Percentiles rank a stretch among this genome's conserved stretches.
Evolutionary conservation across 2,329 filamentous ascomycete species (phyloP).

Genomic region (Colletotrichum coccodes): DNA sequence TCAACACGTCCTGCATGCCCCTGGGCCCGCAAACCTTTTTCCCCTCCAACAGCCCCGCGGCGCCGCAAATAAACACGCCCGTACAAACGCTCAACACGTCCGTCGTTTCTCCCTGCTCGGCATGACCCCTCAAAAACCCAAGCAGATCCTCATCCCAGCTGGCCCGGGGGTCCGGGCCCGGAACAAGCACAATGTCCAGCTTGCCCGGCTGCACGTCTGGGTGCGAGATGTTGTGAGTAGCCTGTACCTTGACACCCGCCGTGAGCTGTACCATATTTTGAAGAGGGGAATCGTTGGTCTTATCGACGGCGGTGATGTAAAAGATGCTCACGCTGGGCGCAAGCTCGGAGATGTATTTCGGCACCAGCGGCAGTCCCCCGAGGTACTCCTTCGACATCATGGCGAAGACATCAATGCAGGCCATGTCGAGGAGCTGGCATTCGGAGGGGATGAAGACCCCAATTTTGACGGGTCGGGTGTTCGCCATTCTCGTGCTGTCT

Average conservation of each 20-base stretch:
- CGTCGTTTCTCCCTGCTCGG: slow-evolving; percentile 43
- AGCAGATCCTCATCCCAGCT: slow-evolving; percentile 45
- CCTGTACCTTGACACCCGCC: slow-evolving; percentile 47
- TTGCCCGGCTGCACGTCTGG: slow-evolving; percentile 59
- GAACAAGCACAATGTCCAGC: slow-evolving; percentile 61
- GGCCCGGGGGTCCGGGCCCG: slow-evolving; percentile 56
- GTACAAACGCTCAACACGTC: slow-evolving; percentile 65
- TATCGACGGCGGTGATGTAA: slow-evolving; percentile 55
- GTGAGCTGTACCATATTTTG: slow-evolving; percentile 50
- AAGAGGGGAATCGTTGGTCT: slow-evolving; percentile 38
- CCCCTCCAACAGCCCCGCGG: slow-evolving; percentile 58
- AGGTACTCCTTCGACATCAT: slow-evolving; percentile 59
- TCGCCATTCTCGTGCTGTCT: slow-evolving; percentile 26
- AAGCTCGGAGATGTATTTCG: slow-evolving; percentile 47
- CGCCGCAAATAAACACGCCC: slow-evolving; percentile 58
- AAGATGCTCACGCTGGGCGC: slow-evolving; percentile 55
- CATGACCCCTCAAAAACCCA: slow-evolving; percentile 57
- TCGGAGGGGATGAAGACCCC: slow-evolving; percentile 61
- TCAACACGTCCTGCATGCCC: slow-evolving; percentile 51
- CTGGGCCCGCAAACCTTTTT: slow-evolving; percentile 58
- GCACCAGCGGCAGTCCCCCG: slow-evolving; percentile 37
- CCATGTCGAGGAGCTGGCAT: slow-evolving; percentile 60
- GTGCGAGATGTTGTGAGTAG: slow-evolving; percentile 56
- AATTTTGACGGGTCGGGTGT: slow-evolving; percentile 48
- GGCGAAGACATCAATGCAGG: slow-evolving; percentile 60